Base-by-base conservation (phyloP, 164 flowering plant genomes). In the Stephania yunnanensis region DNA sequence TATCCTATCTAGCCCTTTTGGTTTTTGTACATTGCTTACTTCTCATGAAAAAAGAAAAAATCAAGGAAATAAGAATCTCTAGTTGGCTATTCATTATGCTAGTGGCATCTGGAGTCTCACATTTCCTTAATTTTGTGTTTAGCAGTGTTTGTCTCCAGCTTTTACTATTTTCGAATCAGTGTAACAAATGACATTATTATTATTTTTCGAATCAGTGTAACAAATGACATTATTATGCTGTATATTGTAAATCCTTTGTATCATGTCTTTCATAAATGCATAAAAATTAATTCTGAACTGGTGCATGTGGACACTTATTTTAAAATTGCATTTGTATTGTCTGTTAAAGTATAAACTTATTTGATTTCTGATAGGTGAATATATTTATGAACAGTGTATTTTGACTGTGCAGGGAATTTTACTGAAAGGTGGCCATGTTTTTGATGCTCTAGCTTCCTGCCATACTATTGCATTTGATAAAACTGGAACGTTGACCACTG, bases 401-500 rank as follows among this genome's bases (percentile, higher is more conserved):
- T 58, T 72, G 66, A 73, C 48, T 74, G 70, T 77, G 10, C 82
- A 95, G 99, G 99, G 99, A 58, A 93, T 95, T 81, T 82, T 93
- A 84, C 94, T 95, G 58, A 95, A 93, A 85, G 99, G 99, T 74
- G 99, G 95, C 10, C 97, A 92, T 77, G 97, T 95, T 36, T 82
- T 95, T 63, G 99, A 95, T 87, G 97, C 99, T 80, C 86, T 93
- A 45, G 90, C 99, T 74, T 86, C 93, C 68, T 95, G 99, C 76
- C 90, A 87, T 68, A 88, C 96, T 58, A 82, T 94, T 80, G 99
- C 98, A 73, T 95, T 95, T 87, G 99, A 95, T 83, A 95, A 95
- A 84, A 95, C 99, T 79, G 99, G 99, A 71, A 95, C 99, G 36
- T 76, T 95, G 87, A 95, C 99, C 13, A 93, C 97, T 71, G 99